Evolutionary conservation across 2,329 filamentous ascomycete species (phyloP), one percentile per base, ranked within the genome.

Genomic region (Neonectria sp.): DNA sequence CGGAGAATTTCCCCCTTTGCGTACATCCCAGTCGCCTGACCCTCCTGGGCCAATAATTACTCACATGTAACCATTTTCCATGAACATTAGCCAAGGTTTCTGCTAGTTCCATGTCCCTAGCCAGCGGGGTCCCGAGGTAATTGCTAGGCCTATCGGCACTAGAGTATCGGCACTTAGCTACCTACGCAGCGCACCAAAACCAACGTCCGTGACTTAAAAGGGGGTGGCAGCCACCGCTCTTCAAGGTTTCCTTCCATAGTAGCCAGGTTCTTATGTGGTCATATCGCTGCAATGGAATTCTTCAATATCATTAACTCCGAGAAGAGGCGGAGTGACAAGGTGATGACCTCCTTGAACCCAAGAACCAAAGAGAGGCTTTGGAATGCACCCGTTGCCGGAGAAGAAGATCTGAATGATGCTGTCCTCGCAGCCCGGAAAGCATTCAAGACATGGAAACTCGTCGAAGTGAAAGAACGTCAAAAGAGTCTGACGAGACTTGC

Each of bases 341-440:
- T 43, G 21, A 56, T 45, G 35, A 21, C 35, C 13, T 27, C 53
- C 9, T 12, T 56, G 24, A 24, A 56, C 4, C 53, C 53, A 9
- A 56, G 53, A 2, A 56, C 53, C 2, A 56, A 56, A 4, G 24
- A 45, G 35, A 56, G 27, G 13, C 53, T 56, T 11, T 56, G 53
- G 53, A 43, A 29, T n/a, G 53, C 40, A 1, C 53, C 53, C 5
- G 40, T 56, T 21, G 53, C 53, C 8, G 27, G 4, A n/a, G 53
- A 56, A 4, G 33, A 24, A 21, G 53, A 56, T 45, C 27, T 56
- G 21, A 45, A 56, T 31, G 53, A 56, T 13, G 53, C 53, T 29
- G 53, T 56, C 2, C 24, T 29, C 3, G 35, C 53, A 12, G 53
- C 53, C 7, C 40, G 53, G 15, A 11, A 56, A 27, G 53, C 35